These are phyloP conservation scores for Fusarium decemcellulare DNA, from an alignment of 2,329 filamentous ascomycete species.

Conservation along the genomic window DNA sequence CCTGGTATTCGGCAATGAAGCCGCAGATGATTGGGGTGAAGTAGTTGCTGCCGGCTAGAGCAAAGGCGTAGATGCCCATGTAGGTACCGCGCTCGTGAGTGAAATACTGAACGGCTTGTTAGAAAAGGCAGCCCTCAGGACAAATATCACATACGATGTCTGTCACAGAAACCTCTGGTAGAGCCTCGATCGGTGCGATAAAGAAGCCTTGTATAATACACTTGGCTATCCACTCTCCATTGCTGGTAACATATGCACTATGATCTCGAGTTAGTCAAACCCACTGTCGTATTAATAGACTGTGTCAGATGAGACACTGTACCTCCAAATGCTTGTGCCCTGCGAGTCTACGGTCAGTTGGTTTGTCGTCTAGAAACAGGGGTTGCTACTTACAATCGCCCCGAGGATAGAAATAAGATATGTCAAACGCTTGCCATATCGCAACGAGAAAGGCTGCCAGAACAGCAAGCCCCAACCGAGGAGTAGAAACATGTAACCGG, in stretches of 20 bases:
- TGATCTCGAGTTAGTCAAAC: not conserved
- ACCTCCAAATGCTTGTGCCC: slow-evolving; percentile 47
- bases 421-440: slow-evolving; percentile 59
- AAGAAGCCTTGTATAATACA: slow-evolving; percentile 61
- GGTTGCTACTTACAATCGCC: slow-evolving; percentile 41
- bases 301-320: not conserved
- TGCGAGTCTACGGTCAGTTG: not conserved
- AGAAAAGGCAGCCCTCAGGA: rapidly evolving
- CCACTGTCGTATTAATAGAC: rapidly evolving
- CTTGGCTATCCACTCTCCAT: slow-evolving; percentile 61
- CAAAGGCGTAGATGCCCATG: slow-evolving; percentile 58
- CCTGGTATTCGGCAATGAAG: slow-evolving; percentile 59
- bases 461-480: slow-evolving; percentile 61
- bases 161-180: slow-evolving; percentile 61
- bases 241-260: slow-evolving; percentile 55
- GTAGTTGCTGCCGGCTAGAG: slow-evolving; percentile 58
- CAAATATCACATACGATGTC: slow-evolving; percentile 50
- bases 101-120: slow-evolving; percentile 43
- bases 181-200: slow-evolving; percentile 60
- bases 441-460: slow-evolving; percentile 63
- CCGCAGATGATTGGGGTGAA: slow-evolving; percentile 61
- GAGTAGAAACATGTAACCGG: slow-evolving; percentile 60
- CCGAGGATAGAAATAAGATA: slow-evolving; percentile 56
- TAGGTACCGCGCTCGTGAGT: slow-evolving; percentile 61
- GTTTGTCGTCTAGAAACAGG: no score